A percentile compares a stretch with the other conserved stretches of the same genome.
Conservation (phyloP, 2,329 filamentous ascomycete genomes). For the Mariannaea elegans region DNA sequence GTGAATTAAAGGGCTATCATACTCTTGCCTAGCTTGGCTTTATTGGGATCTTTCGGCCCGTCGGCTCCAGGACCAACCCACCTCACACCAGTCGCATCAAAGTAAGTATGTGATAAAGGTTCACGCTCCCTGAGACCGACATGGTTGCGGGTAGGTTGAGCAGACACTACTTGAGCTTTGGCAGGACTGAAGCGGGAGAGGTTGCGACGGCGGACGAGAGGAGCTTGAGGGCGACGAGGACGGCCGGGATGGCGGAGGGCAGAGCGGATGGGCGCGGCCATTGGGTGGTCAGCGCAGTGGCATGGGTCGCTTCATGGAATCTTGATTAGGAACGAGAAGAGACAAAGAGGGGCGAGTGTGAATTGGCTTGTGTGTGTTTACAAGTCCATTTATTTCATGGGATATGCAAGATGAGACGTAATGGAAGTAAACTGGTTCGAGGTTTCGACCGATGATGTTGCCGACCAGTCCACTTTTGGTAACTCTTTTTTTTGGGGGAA, state of each 20-base stretch:
- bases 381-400: background rate
- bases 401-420: background rate
- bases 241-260: slow-evolving; percentile 38
- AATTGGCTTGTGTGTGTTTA: background rate
- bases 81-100: slow-evolving; percentile 43
- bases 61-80: slow-evolving; percentile 41
- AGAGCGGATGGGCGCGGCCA: slow-evolving; percentile 47
- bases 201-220: slow-evolving; percentile 31
- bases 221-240: slow-evolving; percentile 29
- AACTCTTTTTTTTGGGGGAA: slow-evolving; percentile 27
- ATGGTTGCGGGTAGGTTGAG: slow-evolving; percentile 11
- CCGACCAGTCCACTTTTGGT: slow-evolving; percentile 31
- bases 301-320: slow-evolving; percentile 36
- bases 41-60: slow-evolving; percentile 62
- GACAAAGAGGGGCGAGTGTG: background rate
- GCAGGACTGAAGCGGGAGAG: slow-evolving; percentile 43
- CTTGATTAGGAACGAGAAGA: slow-evolving; percentile 1
- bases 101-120: slow-evolving; percentile 40
- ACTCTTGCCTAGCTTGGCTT: slow-evolving; percentile 72
- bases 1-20: slow-evolving; percentile 39
- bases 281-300: slow-evolving; percentile 42
- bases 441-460: slow-evolving; percentile 9
- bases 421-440: slow-evolving; percentile 8
- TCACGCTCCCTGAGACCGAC: slow-evolving; percentile 22
- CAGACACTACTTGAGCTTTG: slow-evolving; percentile 40